These are phyloP conservation scores for Suillus alpinus DNA, from an alignment of 768 basidiomycete genomes.

Conservation along the genomic window DNA sequence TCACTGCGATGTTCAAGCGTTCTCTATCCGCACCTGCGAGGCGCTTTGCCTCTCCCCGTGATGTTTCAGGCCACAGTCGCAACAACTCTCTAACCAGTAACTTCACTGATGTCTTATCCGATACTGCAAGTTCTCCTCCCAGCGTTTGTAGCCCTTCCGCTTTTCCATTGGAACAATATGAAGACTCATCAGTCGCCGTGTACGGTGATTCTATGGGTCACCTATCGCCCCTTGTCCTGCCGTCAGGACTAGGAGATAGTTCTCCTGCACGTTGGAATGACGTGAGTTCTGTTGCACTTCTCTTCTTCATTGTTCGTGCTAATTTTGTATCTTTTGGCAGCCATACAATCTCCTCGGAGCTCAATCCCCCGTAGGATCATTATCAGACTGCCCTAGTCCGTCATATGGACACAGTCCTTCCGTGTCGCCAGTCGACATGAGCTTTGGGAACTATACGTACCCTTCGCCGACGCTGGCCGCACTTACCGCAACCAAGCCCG, in stretches of 20 bases:
- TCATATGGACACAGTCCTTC: constrained; percentile 24
- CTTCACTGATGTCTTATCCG: constrained; percentile 30
- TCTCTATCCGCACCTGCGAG: constrained; percentile 54
- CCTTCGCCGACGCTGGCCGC: constrained; percentile 13
- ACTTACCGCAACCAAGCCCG: constrained; percentile 13
- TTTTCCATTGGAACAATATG: constrained; percentile 18
- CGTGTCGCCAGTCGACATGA: constrained; percentile 24
- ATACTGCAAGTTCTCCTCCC: constrained; percentile 21
- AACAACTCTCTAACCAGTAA: constrained; percentile 27
- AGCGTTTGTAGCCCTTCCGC: constrained; percentile 8
- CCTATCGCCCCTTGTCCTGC: constrained; percentile 30
- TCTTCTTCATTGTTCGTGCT: constrained; percentile 9
- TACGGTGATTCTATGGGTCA: constrained; percentile 22
- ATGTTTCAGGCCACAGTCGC: constrained; percentile 15
- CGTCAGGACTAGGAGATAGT: constrained; percentile 28
- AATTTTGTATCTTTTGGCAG: constrained; percentile 24
- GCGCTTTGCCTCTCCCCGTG: constrained; percentile 14
- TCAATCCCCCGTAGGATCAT: constrained; percentile 13
- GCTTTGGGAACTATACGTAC: constrained; percentile 20
- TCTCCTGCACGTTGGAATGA: constrained; percentile 32
- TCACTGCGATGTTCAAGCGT: constrained; percentile 66
- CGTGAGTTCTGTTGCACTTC: constrained; percentile 22
- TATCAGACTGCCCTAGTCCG: constrained; percentile 19
- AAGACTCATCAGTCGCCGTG: constrained; percentile 21
- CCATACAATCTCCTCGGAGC: constrained; percentile 33